Conservation (phyloP, 2,329 filamentous ascomycete genomes). For the Cladosporium cucumerinum region DNA sequence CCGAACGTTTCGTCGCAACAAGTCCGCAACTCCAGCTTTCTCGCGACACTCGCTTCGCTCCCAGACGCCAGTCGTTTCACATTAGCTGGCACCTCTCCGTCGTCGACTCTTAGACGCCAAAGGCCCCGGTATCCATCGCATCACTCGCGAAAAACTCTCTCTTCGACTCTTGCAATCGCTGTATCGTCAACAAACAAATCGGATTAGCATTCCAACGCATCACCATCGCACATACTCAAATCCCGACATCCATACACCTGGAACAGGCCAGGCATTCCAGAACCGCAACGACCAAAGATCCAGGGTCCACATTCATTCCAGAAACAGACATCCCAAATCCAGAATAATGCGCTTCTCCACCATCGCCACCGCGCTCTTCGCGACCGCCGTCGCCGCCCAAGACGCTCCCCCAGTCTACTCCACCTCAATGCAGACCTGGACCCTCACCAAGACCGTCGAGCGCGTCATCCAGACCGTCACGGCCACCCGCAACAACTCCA, state of each 20-base stretch:
- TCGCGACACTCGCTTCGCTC: conserved; percentile 13
- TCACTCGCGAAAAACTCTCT: conserved; percentile 1
- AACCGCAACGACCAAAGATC: not conserved
- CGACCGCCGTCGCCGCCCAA: conserved; percentile 19
- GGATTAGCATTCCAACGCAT: conserved; percentile 12
- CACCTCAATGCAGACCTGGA: conserved; percentile 25
- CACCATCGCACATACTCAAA: conserved; percentile 12
- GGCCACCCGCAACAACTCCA: conserved; percentile 21
- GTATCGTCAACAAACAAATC: conserved; percentile 15
- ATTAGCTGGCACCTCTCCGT: not conserved
- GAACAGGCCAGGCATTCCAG: conserved; percentile 13
- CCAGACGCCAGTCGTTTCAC: conserved; percentile 17
- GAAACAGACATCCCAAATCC: not conserved
- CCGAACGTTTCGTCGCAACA: not conserved
- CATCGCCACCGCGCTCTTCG: conserved; percentile 21
- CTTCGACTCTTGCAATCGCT: not conserved
- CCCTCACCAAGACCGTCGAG: conserved; percentile 27
- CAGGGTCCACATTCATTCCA: not conserved
- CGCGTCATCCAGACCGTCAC: conserved; percentile 30
- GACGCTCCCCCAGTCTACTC: conserved; percentile 11
- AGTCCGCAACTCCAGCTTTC: not conserved
- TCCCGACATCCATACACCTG: not conserved
- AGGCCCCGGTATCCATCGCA: not conserved
- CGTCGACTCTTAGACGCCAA: conserved; percentile 2
- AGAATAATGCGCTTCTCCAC: conserved; percentile 28